Evolutionary conservation across 805 yeast genomes (phyloP), one percentile per base, ranked within the genome.

Genomic region (Schwanniomyces sp.): DNA sequence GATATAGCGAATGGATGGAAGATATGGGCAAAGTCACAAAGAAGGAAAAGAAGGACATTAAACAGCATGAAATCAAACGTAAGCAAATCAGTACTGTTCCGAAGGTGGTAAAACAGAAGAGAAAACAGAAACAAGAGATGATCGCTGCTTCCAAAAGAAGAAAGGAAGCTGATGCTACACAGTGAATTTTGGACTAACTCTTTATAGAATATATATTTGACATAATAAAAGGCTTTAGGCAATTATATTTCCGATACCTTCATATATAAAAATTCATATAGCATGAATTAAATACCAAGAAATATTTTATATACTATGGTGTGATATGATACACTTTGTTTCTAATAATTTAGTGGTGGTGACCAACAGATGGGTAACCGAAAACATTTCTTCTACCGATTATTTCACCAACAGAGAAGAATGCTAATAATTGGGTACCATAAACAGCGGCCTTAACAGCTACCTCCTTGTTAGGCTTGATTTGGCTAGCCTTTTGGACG

Each of bases 341-440:
- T 32, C 36, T 32, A 32, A 32, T 32, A 39, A 30, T 28, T 40
- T 52, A 55, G 32, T 46, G 49, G 9, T 61, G 59, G 67, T 79
- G 81, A 52, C 82, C 84, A 57, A 70, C 78, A 14, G 78, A 62
- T 63, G 88, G 88, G 79, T 94, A 92, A 58, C 97, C 97, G 63
- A 91, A 88, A 51, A 94, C 60, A 63, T 88, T 83, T 79, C 98
- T 87, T 80, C 98, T 90, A 64, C 99, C 99, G 63, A 94, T 79
- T 58, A 91, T 83, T 80, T 94, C 99, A 67, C 99, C 99, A 41
- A 92, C 78, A 25, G 97, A 83, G 74, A 91, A 94, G 67, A 91
- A 80, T 54, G 97, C 99, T 56, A 88, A 76, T 47, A 92, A 73
- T 75, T 94, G 99, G 57, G 91, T 73, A 57, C 83, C 84, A 72